Evolutionary conservation across 192 early-diverging fungal species (phyloP).

Genomic region (Tieghemiomyces parasiticus): DNA sequence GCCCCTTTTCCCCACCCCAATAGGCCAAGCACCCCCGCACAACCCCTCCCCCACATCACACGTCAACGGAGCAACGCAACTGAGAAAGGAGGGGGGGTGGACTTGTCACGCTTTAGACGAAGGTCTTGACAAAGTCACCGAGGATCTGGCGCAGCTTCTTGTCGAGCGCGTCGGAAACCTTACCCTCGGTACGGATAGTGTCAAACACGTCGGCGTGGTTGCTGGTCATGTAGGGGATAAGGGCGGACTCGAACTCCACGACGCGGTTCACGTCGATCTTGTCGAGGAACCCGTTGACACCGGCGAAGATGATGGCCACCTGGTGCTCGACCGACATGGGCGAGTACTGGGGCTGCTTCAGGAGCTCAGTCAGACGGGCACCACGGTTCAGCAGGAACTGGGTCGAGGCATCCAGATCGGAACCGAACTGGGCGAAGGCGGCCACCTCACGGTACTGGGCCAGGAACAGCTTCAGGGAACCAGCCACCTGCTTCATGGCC

Average conservation of each 20-base stretch:
- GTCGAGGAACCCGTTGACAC: slow-evolving; percentile 99
- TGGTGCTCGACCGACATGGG: slow-evolving; percentile 94
- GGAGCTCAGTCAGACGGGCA: slow-evolving; percentile 96
- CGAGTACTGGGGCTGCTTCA: slow-evolving; percentile 99
- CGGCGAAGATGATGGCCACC: slow-evolving; percentile 95
- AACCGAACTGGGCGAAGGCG: slow-evolving; percentile 99
- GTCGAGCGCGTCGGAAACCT: slow-evolving; percentile 77
- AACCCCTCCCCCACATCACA: too few relatives aligned
- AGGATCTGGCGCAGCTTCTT: slow-evolving; percentile 84
- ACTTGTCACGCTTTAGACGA: slow-evolving; percentile 45
- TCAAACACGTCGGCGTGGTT: slow-evolving; percentile 83
- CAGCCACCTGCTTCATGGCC: slow-evolving; percentile 99
- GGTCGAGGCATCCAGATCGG: slow-evolving; percentile 98
- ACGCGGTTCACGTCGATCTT: slow-evolving; percentile 91
- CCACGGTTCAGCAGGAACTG: slow-evolving; percentile 99
- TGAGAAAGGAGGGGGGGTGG: too few relatives aligned
- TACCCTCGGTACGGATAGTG: slow-evolving; percentile 77
- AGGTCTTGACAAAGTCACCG: slow-evolving; percentile 62
- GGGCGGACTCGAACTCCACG: slow-evolving; percentile 81
- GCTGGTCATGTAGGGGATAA: slow-evolving; percentile 74
- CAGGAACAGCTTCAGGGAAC: slow-evolving; percentile 98
- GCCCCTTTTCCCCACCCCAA: too few relatives aligned
- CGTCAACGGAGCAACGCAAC: too few relatives aligned
- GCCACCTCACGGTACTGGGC: slow-evolving; percentile 99
- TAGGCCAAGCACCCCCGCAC: too few relatives aligned